Percentiles rank a stretch among this genome's conserved stretches.
These are phyloP conservation scores for Echium plantagineum DNA, from an alignment of 257 asterid genomes.

Conservation along the genomic window DNA sequence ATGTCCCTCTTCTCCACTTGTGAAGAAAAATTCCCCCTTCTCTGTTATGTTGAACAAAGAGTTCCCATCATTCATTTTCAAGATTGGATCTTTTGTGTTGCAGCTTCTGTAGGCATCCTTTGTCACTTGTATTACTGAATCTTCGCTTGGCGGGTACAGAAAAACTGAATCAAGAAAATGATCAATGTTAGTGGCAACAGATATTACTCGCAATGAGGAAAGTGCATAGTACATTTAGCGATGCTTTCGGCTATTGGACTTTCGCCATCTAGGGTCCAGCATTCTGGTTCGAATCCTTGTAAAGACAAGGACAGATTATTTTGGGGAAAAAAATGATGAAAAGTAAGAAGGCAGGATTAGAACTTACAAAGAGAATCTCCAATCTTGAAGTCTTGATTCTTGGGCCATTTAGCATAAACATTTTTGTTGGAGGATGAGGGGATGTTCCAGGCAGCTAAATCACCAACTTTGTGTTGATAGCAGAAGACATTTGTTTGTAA, in stretches of 20 bases:
- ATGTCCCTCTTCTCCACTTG: slow-evolving; percentile 60
- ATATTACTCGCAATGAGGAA: too few relatives aligned
- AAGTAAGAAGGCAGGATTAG: background rate
- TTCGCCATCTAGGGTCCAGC: too few relatives aligned
- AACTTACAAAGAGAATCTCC: slow-evolving; percentile 87
- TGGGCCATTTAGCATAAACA: slow-evolving; percentile 59
- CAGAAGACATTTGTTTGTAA: slow-evolving; percentile 27
- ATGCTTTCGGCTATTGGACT: too few relatives aligned
- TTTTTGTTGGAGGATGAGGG: slow-evolving; percentile 55
- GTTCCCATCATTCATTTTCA: slow-evolving; percentile 67
- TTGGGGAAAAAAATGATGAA: too few relatives aligned
- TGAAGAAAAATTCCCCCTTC: slow-evolving; percentile 59
- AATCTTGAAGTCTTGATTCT: slow-evolving; percentile 34
- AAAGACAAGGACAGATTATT: too few relatives aligned
- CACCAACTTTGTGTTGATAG: slow-evolving; percentile 63
- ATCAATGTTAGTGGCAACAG: background rate
- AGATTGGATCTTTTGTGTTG: slow-evolving; percentile 65
- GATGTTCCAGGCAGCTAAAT: slow-evolving; percentile 55
- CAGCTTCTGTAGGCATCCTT: slow-evolving; percentile 45
- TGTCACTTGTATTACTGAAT: slow-evolving; percentile 72
- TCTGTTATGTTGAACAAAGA: slow-evolving; percentile 57
- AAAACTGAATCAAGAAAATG: slow-evolving; percentile 43
- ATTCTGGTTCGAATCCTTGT: too few relatives aligned
- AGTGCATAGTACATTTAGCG: too few relatives aligned
- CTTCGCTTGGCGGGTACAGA: slow-evolving; percentile 93